Evolutionary conservation across 2,329 filamentous ascomycete species (phyloP).

Genomic region (Hymenoscyphus albidus): DNA sequence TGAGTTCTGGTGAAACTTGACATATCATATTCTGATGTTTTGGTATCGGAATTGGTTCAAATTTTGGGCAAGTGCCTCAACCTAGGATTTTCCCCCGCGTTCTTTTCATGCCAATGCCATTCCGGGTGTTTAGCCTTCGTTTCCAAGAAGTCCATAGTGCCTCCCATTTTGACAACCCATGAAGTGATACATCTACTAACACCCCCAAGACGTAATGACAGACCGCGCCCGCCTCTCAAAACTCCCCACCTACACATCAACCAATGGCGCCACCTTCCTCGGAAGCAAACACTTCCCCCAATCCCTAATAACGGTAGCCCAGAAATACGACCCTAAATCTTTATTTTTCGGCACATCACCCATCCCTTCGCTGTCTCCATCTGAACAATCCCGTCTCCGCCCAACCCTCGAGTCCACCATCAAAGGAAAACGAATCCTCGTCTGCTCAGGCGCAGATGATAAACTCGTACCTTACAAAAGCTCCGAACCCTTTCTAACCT

Average conservation of each 20-base stretch:
- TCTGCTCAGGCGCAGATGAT: constrained; percentile 64
- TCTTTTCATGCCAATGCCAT: too few species aligned
- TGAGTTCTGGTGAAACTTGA: constrained; percentile 35
- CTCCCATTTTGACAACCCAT: not conserved
- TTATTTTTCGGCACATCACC: constrained; percentile 58
- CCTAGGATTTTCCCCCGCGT: too few species aligned
- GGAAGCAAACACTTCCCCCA: constrained; percentile 75
- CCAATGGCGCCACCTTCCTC: constrained; percentile 61
- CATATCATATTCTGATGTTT: not conserved
- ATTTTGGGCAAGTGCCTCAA: too few species aligned
- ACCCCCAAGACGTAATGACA: constrained; percentile 54
- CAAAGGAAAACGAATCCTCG: constrained; percentile 59
- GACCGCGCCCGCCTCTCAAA: constrained; percentile 73
- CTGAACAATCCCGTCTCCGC: constrained; percentile 44
- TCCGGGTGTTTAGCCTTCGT: not conserved
- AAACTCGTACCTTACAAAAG: constrained; percentile 67
- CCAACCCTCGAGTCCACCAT: constrained; percentile 47
- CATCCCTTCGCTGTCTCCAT: constrained; percentile 33
- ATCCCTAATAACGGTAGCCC: constrained; percentile 59
- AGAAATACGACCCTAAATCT: constrained; percentile 69
- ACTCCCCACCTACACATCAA: constrained; percentile 54
- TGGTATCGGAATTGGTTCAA: too few species aligned
- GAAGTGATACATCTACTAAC: constrained; percentile 10
- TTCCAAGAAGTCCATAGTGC: not conserved
- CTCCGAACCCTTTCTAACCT: constrained; percentile 56